Evolutionary conservation across 2,329 filamentous ascomycete species (phyloP).

Genomic region (Phoma herbarum): DNA sequence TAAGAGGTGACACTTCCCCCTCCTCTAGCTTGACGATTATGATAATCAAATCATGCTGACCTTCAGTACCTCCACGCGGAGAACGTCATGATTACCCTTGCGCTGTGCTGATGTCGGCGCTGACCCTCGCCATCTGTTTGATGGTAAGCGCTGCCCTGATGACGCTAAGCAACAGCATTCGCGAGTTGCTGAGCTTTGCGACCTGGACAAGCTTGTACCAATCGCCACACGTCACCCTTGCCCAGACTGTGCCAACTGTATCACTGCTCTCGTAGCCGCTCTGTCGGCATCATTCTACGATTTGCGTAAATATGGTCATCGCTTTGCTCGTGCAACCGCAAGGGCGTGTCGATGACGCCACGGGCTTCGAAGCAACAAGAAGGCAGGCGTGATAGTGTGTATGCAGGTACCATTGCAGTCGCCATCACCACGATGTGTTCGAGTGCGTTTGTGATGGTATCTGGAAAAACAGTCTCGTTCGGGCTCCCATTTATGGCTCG

Average conservation of each 20-base stretch:
- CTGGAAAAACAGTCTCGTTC: too few species aligned
- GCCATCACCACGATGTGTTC: neutral
- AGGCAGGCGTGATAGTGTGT: neutral
- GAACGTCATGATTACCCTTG: too few species aligned
- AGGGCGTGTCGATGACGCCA: neutral
- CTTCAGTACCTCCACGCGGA: too few species aligned
- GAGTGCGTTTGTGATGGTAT: neutral
- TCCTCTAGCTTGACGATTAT: too few species aligned
- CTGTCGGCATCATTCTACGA: neutral
- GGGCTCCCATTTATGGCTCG: neutral
- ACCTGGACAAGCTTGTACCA: neutral
- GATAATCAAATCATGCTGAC: too few species aligned
- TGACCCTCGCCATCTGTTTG: neutral
- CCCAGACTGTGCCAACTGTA: neutral
- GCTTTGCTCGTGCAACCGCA: neutral
- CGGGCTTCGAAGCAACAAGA: neutral
- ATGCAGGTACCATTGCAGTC: neutral
- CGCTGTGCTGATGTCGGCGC: too few species aligned
- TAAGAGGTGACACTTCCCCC: too few species aligned
- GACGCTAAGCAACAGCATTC: neutral
- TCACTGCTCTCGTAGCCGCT: neutral
- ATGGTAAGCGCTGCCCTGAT: neutral
- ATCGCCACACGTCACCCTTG: neutral
- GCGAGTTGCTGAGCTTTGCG: neutral
- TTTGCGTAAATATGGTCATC: neutral